Percentiles rank a stretch among this genome's conserved stretches.
phyloP scores from a whole-genome alignment of 2,329 filamentous ascomycete genomes.

The Aspergillus brasiliensis region DNA sequence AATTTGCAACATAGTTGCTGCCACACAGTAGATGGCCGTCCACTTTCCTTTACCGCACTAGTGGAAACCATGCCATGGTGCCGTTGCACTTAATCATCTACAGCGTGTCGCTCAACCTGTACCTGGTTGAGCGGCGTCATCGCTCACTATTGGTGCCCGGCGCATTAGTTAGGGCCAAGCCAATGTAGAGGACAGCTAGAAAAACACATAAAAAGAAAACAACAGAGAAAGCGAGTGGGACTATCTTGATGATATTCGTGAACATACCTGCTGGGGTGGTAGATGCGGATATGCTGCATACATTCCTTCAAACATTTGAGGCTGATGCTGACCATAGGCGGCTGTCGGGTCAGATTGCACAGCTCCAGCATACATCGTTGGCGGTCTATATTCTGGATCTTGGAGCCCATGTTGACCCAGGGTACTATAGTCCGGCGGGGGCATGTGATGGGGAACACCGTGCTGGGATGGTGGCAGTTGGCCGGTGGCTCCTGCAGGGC shows the following conservation, averaged over 20 bases:
- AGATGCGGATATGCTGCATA: constrained; percentile 76
- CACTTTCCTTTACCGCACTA: not conserved
- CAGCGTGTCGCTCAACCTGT: not conserved
- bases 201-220: not conserved
- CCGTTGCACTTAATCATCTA: not conserved
- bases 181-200: no score
- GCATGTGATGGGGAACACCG: constrained; percentile 57
- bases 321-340: constrained; percentile 74
- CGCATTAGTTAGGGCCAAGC: not conserved
- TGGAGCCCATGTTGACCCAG: constrained; percentile 66
- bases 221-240: not conserved
- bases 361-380: constrained; percentile 78
- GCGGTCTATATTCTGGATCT: constrained; percentile 79
- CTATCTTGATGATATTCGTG: not conserved
- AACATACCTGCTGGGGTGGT: constrained; percentile 76
- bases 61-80: not conserved
- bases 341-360: constrained; percentile 72
- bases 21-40: not conserved
- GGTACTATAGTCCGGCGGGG: constrained; percentile 59
- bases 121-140: not conserved
- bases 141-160: not conserved
- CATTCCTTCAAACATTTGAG: constrained; percentile 81
- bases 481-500: constrained; percentile 32
- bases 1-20: not conserved
- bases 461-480: constrained; percentile 48